These are phyloP conservation scores for Penicillium digitatum DNA, from an alignment of 2,329 filamentous ascomycete species.

Conservation along the genomic window DNA sequence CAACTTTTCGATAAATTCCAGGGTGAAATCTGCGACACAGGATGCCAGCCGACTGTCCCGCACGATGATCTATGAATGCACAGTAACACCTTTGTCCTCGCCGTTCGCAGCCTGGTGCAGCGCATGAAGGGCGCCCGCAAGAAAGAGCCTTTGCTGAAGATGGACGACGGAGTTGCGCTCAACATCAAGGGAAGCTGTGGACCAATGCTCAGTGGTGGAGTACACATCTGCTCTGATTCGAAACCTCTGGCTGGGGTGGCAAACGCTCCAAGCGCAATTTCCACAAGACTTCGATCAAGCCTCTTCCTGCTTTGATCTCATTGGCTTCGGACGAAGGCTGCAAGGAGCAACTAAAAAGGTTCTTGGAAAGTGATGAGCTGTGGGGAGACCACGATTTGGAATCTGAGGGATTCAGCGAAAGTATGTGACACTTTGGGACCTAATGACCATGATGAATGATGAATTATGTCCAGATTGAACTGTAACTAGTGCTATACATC, in stretches of 20 bases:
- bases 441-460: constrained; percentile 20
- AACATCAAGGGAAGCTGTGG: constrained; percentile 33
- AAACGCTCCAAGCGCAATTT: constrained; percentile 37
- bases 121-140: constrained; percentile 30
- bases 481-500: constrained; percentile 1
- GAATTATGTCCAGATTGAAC: not conserved
- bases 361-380: constrained; percentile 29
- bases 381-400: constrained; percentile 35
- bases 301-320: constrained; percentile 29
- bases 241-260: constrained; percentile 31
- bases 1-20: constrained; percentile 35
- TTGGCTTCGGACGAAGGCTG: constrained; percentile 32
- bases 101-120: constrained; percentile 33
- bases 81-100: constrained; percentile 35
- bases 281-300: constrained; percentile 29
- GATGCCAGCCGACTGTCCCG: constrained; percentile 33
- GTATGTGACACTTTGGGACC: constrained; percentile 27
- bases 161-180: constrained; percentile 36
- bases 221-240: constrained; percentile 33
- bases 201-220: constrained; percentile 28
- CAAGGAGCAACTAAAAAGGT: constrained; percentile 29
- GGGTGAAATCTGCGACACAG: constrained; percentile 32
- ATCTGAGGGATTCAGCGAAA: constrained; percentile 35
- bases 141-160: constrained; percentile 30
- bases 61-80: constrained; percentile 39